Conservation (phyloP, 176 grass and related monocot genomes). For the Juncus inflexus region DNA sequence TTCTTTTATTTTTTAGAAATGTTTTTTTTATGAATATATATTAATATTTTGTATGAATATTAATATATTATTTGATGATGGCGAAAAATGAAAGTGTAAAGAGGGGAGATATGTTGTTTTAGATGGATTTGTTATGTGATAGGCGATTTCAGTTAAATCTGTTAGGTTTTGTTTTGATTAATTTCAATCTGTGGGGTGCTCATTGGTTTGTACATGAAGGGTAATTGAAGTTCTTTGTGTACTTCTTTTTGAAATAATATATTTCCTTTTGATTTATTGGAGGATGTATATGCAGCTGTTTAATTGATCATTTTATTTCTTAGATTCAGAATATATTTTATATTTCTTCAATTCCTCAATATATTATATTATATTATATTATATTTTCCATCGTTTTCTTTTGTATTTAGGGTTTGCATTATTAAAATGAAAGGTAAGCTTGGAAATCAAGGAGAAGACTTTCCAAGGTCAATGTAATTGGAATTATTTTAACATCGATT, state of each 20-base stretch:
- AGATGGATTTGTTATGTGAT: too few relatives aligned
- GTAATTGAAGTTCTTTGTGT: neutral
- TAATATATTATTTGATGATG: slow-evolving; percentile 37
- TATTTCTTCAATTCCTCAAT: too few relatives aligned
- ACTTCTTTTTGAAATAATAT: slow-evolving; percentile 9
- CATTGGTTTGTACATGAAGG: neutral
- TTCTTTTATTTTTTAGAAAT: neutral
- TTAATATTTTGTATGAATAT: slow-evolving; percentile 23
- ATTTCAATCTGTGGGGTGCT: neutral
- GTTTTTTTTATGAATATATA: slow-evolving; percentile 15
- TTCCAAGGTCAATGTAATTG: too few relatives aligned
- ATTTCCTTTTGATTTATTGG: neutral
- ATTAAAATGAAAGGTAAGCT: neutral
- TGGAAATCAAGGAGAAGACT: neutral
- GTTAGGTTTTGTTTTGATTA: slow-evolving; percentile 13
- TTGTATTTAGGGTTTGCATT: neutral
- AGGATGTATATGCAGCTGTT: neutral
- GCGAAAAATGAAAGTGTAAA: slow-evolving; percentile 32
- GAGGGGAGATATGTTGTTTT: neutral
- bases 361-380: neutral
- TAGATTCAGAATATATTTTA: too few relatives aligned
- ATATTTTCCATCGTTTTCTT: neutral
- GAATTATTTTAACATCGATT: too few relatives aligned
- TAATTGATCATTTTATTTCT: neutral
- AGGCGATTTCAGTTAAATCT: neutral